Percentiles rank a stretch among this genome's conserved stretches.
Evolutionary conservation across 306 rosid species (phyloP).

Genomic region (Prunus kanzakura): DNA sequence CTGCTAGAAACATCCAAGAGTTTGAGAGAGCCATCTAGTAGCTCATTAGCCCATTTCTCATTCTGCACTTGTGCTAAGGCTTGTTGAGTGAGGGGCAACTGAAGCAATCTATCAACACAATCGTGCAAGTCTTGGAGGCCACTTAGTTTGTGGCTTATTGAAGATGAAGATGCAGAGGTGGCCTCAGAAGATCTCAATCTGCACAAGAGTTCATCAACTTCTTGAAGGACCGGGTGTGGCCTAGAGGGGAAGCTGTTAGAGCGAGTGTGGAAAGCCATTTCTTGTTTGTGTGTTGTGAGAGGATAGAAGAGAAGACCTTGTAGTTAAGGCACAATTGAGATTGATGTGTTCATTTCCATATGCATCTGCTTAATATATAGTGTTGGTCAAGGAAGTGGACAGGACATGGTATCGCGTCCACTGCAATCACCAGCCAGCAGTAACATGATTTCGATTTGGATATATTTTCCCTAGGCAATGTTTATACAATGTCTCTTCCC

Average conservation of each 20-base stretch:
- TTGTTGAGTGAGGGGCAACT: slow-evolving; percentile 22
- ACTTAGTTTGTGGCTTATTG: slow-evolving; percentile 13
- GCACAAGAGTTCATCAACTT: slow-evolving; percentile 19
- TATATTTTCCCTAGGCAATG: slow-evolving; percentile 9
- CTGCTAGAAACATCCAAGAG: slow-evolving; percentile 26
- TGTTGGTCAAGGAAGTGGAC: slow-evolving; percentile 2
- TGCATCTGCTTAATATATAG: neutral
- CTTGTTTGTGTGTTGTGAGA: neutral
- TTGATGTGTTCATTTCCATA: neutral
- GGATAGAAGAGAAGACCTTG: neutral
- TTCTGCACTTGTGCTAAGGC: slow-evolving; percentile 2
- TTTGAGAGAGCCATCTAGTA: slow-evolving; percentile 34
- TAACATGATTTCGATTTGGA: slow-evolving; percentile 26
- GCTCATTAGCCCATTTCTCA: slow-evolving; percentile 9
- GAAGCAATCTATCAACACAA: slow-evolving; percentile 29
- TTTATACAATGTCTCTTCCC: slow-evolving; percentile 15
- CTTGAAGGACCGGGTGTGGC: slow-evolving; percentile 25
- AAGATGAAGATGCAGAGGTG: slow-evolving; percentile 23
- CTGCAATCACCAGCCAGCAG: neutral
- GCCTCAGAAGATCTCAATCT: slow-evolving; percentile 22
- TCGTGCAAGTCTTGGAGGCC: slow-evolving; percentile 28
- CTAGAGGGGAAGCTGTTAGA: slow-evolving; percentile 34
- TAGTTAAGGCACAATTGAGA: neutral
- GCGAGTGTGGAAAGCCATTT: slow-evolving; percentile 19
- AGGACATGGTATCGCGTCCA: slow-evolving; percentile 32